Evolutionary conservation across 192 early-diverging fungal species (phyloP).

Genomic region (Gamsiella multidivaricata): DNA sequence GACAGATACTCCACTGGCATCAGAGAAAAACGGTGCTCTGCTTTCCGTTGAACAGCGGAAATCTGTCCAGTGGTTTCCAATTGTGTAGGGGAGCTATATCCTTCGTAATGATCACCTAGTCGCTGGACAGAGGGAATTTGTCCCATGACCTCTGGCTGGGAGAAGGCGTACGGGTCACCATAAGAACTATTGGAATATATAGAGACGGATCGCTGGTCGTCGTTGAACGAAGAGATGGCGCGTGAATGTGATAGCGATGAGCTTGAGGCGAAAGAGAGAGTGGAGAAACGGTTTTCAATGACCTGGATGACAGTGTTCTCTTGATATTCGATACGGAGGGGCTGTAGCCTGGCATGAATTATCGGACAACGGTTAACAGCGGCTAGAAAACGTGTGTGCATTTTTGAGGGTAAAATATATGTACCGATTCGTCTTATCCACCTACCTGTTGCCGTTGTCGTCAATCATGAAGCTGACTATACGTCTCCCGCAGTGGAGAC

Average conservation of each 20-base stretch:
- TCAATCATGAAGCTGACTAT: slow-evolving; percentile 27
- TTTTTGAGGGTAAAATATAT: not conserved
- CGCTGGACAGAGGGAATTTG: no score
- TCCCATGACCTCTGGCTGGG: no score
- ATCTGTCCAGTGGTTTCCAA: no score
- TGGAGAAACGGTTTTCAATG: no score
- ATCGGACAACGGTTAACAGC: no score
- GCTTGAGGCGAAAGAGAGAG: no score
- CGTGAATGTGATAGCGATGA: no score
- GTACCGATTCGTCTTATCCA: not conserved
- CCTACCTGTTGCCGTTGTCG: slow-evolving; percentile 18
- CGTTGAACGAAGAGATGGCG: no score
- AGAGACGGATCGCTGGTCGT: slow-evolving; percentile 4
- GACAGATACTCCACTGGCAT: not conserved
- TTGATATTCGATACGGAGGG: slow-evolving; percentile 8
- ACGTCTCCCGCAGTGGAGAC: slow-evolving; percentile 17
- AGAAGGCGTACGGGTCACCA: no score
- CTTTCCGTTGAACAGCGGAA: not conserved
- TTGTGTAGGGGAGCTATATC: no score
- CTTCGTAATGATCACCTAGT: no score
- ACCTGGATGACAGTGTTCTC: slow-evolving; percentile 1
- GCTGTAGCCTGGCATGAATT: no score
- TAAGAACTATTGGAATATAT: not conserved
- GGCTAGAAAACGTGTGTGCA: not conserved
- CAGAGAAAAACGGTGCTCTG: not conserved